Evolutionary conservation across 2,329 filamentous ascomycete species (phyloP).

Genomic region (Chalaropsis thielavioides): DNA sequence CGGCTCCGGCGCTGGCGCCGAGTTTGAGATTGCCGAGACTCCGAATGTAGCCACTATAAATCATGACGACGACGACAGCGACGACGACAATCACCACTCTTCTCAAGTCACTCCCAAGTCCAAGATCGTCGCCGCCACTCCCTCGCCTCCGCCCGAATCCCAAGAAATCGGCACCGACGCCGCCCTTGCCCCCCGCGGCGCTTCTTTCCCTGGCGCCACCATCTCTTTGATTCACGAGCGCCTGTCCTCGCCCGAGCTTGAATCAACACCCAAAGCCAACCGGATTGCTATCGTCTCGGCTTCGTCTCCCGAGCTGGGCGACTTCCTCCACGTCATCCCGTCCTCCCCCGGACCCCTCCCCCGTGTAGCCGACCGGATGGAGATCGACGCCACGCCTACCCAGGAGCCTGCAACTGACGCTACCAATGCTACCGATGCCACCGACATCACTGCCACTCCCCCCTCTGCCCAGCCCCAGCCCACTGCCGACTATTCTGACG

Average conservation of each 20-base stretch:
- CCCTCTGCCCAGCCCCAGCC: slow-evolving; percentile 5
- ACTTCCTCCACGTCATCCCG: neutral
- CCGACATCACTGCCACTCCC: neutral
- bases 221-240: neutral
- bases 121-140: neutral
- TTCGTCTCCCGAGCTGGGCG: slow-evolving; percentile 8
- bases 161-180: neutral
- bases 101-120: neutral
- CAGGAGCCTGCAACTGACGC: neutral
- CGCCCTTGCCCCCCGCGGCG: neutral
- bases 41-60: neutral
- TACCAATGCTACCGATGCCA: neutral
- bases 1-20: neutral
- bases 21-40: slow-evolving; percentile 4
- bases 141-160: neutral
- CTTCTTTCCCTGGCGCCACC: neutral
- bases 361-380: neutral
- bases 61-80: neutral
- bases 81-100: neutral
- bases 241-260: slow-evolving; percentile 1
- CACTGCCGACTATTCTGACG: neutral
- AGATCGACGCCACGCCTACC: neutral
- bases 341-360: neutral
- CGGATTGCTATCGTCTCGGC: neutral
- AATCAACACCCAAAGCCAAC: neutral